phyloP scores from a whole-genome alignment of 768 basidiomycete species.

The Ephemerocybe angulata region DNA sequence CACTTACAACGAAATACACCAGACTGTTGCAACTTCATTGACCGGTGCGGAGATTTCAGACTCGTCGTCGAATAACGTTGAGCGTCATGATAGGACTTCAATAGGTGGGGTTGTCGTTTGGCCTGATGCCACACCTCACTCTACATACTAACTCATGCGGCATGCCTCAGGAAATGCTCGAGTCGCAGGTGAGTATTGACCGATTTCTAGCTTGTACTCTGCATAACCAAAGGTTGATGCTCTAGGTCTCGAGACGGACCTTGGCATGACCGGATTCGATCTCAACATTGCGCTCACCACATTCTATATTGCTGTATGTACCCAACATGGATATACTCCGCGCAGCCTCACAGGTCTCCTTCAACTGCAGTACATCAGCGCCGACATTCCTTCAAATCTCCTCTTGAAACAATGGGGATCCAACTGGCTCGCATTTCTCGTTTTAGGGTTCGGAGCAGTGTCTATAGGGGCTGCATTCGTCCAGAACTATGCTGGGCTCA shows the following conservation, averaged over 20 bases:
- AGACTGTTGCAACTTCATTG: conserved; percentile 39
- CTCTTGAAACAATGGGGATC: conserved; percentile 40
- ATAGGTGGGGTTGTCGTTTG: conserved; percentile 11
- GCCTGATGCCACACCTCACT: background rate
- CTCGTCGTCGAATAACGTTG: background rate
- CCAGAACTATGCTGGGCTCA: conserved; percentile 28
- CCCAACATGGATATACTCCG: background rate
- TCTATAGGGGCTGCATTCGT: conserved; percentile 40
- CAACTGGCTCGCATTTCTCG: conserved; percentile 35
- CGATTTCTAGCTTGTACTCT: background rate
- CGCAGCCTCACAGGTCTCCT: background rate
- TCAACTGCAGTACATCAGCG: conserved; percentile 28
- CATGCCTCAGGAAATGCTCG: conserved; percentile 18
- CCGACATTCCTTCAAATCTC: conserved; percentile 42
- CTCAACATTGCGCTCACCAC: conserved; percentile 39
- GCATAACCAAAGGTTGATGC: background rate
- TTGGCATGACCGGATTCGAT: conserved; percentile 38
- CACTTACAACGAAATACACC: background rate
- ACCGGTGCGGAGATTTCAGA: too few relatives aligned
- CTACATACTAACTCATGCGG: background rate
- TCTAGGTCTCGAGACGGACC: conserved; percentile 36
- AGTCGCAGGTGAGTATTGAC: conserved; percentile 19
- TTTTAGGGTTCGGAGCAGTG: conserved; percentile 36
- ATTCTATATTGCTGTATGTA: conserved; percentile 37
- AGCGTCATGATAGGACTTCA: conserved; percentile 9